Base-by-base conservation (phyloP, 495 filamentous ascomycete genomes). In the Xylaria intraflava region DNA sequence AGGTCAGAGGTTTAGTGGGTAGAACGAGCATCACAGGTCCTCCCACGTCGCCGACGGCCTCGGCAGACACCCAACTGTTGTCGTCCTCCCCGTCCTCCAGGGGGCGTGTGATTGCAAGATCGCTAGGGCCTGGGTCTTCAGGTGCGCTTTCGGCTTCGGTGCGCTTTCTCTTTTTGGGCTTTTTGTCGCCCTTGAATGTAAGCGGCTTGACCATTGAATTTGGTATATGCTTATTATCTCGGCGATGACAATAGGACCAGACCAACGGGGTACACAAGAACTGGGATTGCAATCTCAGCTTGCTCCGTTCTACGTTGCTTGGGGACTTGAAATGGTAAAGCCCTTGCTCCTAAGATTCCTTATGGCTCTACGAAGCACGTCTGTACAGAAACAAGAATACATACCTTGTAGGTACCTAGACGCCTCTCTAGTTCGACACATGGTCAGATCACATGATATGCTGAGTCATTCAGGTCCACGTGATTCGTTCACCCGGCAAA, bases 131-230 rank as follows among this genome's bases (percentile, higher is more conserved):
- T 47, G 68, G 64, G 39, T 46, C 62, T 23, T 71, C 62, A 20
- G 59, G 57, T 7, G 65, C 48, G 3, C 67, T 51, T 55, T 67
- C 70, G 59, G 70, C 70, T 57, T 72, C 72, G 35, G 72, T 63
- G 39, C 83, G 78, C 73, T 95, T 97, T 65, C 90, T 81, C 70
- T 96, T 97, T 68, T 94, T 97, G 22, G 82, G 72, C 71, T 92
- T 91, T 68, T 90, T 96, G 69, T 98, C 94, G 74, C 93, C 93
- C 75, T 98, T 98, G 76, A 98, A 98, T 33, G 80, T 75, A 40
- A 98, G 77, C 40, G 92, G 80, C 68, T 94, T 96, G 47, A 95
- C 78, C 81, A 84, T 84, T 5, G 38, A 8, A 29, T 31, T 14
- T 29, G 4, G 38, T 26, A 7, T 5, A 30, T 23, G 1, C 5